phyloP scores from a whole-genome alignment of 192 early-diverging fungal genomes.

The Chytriomyces hyalinus region DNA sequence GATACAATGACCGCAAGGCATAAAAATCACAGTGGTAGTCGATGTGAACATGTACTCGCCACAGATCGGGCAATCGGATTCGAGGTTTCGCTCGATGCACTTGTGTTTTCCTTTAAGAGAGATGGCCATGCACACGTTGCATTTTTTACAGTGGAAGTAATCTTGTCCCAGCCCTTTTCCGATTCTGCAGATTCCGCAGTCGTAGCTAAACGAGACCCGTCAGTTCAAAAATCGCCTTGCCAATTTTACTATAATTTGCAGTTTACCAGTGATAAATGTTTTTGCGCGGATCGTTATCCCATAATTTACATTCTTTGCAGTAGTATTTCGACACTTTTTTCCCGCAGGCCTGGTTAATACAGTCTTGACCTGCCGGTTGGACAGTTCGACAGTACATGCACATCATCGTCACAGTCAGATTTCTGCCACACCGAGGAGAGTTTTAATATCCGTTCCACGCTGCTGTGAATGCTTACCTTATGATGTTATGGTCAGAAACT shows the following conservation, averaged over 20 bases:
- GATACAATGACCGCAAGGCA: constrained; percentile 92
- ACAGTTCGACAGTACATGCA: constrained; percentile 89
- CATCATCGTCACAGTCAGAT: constrained; percentile 79
- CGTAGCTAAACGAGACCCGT: constrained; percentile 43
- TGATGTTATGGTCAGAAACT: constrained; percentile 66
- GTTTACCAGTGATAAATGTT: constrained; percentile 85
- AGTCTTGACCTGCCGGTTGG: constrained; percentile 79
- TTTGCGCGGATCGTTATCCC: constrained; percentile 84
- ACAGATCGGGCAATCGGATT: constrained; percentile 95
- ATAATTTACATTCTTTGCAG: constrained; percentile 87
- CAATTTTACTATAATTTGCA: background rate
- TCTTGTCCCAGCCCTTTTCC: constrained; percentile 78
- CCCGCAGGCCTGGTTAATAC: constrained; percentile 67
- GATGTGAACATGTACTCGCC: constrained; percentile 94
- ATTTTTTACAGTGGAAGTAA: constrained; percentile 91
- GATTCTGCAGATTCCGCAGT: constrained; percentile 91
- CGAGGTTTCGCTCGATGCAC: constrained; percentile 90
- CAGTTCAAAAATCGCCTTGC: background rate
- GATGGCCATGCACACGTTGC: constrained; percentile 89
- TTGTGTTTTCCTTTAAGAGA: constrained; percentile 75
- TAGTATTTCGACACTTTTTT: constrained; percentile 76
- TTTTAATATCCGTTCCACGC: background rate
- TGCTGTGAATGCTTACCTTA: constrained; percentile 55
- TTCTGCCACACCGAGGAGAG: constrained; percentile 42
- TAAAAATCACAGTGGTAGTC: constrained; percentile 77